A percentile compares a stretch with the other conserved stretches of the same genome.
These are phyloP conservation scores for Metarhizium rileyi DNA, from an alignment of 2,329 filamentous ascomycete species.

Conservation along the genomic window DNA sequence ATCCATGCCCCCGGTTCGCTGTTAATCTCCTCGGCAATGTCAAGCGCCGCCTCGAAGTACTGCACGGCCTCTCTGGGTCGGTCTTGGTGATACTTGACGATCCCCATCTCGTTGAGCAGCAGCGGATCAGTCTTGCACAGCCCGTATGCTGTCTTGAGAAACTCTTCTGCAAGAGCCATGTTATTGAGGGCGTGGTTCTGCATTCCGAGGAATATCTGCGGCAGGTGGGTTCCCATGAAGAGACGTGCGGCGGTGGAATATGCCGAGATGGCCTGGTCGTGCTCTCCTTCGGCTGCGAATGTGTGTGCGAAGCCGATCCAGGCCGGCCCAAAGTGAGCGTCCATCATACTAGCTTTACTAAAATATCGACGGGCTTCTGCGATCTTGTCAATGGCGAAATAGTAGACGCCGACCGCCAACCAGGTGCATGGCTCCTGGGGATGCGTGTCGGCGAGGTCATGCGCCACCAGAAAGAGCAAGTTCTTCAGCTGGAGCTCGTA, in stretches of 20 bases:
- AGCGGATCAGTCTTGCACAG: constrained; percentile 79
- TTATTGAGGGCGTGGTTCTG: constrained; percentile 96
- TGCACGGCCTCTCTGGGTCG: constrained; percentile 64
- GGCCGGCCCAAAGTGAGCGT: constrained; percentile 90
- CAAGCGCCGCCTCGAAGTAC: constrained; percentile 69
- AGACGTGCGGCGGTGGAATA: constrained; percentile 91
- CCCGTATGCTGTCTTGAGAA: constrained; percentile 78
- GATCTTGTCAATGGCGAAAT: constrained; percentile 79
- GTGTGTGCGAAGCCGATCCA: constrained; percentile 99
- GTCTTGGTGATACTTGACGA: constrained; percentile 91
- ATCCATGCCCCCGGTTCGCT: constrained; percentile 77
- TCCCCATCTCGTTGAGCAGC: constrained; percentile 88
- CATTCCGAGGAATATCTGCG: constrained; percentile 95
- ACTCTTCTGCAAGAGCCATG: constrained; percentile 86
- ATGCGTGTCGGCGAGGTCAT: constrained; percentile 85
- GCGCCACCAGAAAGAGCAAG: constrained; percentile 79
- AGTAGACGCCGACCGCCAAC: constrained; percentile 92
- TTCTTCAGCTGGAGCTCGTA: constrained; percentile 84
- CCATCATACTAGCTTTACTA: constrained; percentile 94
- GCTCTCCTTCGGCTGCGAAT: constrained; percentile 93
- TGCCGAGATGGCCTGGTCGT: constrained; percentile 95
- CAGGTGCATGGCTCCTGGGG: constrained; percentile 87
- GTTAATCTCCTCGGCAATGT: constrained; percentile 69
- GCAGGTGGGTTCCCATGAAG: constrained; percentile 94
- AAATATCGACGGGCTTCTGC: constrained; percentile 93